A percentile compares a stretch with the other conserved stretches of the same genome.
These are phyloP conservation scores for Raffaelea deltoideospora DNA, from an alignment of 2,329 filamentous ascomycete genomes.

Conservation along the genomic window DNA sequence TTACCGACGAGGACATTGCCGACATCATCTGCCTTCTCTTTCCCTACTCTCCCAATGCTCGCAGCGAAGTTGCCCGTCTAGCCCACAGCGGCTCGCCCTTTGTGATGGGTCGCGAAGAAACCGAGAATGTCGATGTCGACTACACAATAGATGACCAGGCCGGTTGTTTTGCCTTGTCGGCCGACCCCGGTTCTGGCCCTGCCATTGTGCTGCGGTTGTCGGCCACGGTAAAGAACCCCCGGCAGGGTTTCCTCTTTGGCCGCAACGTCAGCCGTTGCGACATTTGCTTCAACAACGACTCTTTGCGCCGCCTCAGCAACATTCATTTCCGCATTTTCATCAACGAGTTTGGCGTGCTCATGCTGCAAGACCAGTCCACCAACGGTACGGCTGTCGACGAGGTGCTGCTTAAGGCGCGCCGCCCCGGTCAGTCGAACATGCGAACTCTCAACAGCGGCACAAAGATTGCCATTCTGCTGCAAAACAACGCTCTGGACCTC, in stretches of 20 bases:
- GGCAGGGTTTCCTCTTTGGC: constrained; percentile 72
- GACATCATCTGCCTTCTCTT: constrained; percentile 85
- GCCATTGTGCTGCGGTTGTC: constrained; percentile 75
- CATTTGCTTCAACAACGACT: constrained; percentile 50
- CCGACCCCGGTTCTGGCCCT: constrained; percentile 33
- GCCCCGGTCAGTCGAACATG: constrained; percentile 14
- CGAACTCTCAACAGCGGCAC: constrained; percentile 59
- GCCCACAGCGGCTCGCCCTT: constrained; percentile 31
- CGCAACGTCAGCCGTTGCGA: constrained; percentile 61
- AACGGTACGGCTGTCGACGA: constrained; percentile 85
- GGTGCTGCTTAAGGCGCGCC: constrained; percentile 36
- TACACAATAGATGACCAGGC: constrained; percentile 35
- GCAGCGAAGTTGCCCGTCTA: constrained; percentile 47
- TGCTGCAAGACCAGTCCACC: constrained; percentile 90
- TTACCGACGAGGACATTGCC: constrained; percentile 67
- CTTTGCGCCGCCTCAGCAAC: constrained; percentile 68
- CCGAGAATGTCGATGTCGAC: constrained; percentile 34
- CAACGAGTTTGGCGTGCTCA: constrained; percentile 71
- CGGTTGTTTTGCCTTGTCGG: constrained; percentile 33
- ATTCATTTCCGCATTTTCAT: constrained; percentile 91
- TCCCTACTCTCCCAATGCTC: constrained; percentile 59
- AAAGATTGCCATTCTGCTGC: constrained; percentile 53
- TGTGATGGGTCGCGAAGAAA: constrained; percentile 32
- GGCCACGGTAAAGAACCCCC: constrained; percentile 50
- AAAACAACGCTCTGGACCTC: constrained; percentile 41